Conservation (phyloP, 1,284 basidiomycete species). For the Moesziomyces antarcticus region DNA sequence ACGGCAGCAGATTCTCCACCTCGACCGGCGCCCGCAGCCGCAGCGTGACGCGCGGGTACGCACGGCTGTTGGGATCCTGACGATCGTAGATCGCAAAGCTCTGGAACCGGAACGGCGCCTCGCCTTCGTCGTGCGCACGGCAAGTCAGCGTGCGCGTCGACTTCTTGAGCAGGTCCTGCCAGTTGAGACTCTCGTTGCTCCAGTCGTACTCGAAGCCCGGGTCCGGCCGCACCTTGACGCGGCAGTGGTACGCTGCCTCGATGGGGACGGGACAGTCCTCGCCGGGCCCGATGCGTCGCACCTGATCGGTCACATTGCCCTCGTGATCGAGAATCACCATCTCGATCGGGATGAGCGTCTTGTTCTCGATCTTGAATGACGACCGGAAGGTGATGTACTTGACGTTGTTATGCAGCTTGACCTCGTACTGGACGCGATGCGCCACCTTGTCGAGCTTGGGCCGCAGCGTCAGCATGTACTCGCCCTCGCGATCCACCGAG, state of each 20-base stretch:
- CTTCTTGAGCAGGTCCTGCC: slow-evolving; percentile 84
- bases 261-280: slow-evolving; percentile 90
- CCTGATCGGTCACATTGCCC: slow-evolving; percentile 81
- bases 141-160: slow-evolving; percentile 86
- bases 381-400: slow-evolving; percentile 96
- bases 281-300: slow-evolving; percentile 91
- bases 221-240: slow-evolving; percentile 89
- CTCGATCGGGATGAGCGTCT: slow-evolving; percentile 91
- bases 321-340: slow-evolving; percentile 87
- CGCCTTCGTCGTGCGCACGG: slow-evolving; percentile 80
- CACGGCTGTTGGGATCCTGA: slow-evolving; percentile 72
- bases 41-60: slow-evolving; percentile 84
- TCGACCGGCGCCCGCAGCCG: slow-evolving; percentile 94
- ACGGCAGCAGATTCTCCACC: slow-evolving; percentile 94
- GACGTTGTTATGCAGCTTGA: slow-evolving; percentile 90
- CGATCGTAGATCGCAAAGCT: slow-evolving; percentile 86
- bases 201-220: slow-evolving; percentile 95
- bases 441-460: slow-evolving; percentile 81
- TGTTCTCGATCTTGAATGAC: slow-evolving; percentile 91
- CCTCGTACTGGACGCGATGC: slow-evolving; percentile 88
- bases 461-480: slow-evolving; percentile 86
- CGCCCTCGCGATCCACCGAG: slow-evolving; percentile 93
- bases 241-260: slow-evolving; percentile 84
- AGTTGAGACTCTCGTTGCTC: slow-evolving; percentile 83
- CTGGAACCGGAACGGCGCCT: slow-evolving; percentile 95